These are phyloP conservation scores for Populus deltoides DNA, from an alignment of 345 rosid species.

Conservation along the genomic window DNA sequence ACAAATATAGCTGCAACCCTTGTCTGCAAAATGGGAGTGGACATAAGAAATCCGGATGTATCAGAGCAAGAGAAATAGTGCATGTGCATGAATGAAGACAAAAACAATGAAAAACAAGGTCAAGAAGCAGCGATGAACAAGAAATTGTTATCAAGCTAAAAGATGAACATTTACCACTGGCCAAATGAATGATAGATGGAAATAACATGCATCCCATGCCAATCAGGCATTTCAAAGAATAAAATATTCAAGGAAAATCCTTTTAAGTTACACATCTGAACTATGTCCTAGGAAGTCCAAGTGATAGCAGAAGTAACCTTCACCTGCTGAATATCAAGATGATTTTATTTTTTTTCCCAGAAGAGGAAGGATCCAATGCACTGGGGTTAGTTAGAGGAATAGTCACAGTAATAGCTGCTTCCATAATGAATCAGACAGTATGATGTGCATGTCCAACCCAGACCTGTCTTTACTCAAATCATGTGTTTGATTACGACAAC, in stretches of 20 bases:
- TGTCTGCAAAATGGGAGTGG: constrained; percentile 49
- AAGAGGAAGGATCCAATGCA: not conserved
- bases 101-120: not conserved
- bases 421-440: not conserved
- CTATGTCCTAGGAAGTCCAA: not conserved
- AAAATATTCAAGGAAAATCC: not conserved
- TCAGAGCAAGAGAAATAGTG: not conserved
- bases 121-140: not conserved
- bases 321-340: not conserved
- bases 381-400: not conserved
- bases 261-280: not conserved
- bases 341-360: not conserved
- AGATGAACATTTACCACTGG: not conserved
- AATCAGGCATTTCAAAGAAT: not conserved
- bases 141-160: not conserved
- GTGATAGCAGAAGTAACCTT: not conserved
- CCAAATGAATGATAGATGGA: not conserved
- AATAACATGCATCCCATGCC: not conserved
- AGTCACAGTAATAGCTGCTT: not conserved
- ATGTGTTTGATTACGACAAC: not conserved
- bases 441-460: not conserved
- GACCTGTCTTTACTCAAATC: not conserved
- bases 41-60: not conserved
- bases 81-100: not conserved
- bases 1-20: constrained; percentile 85